Percentiles rank a stretch among this genome's conserved stretches.
phyloP scores from a whole-genome alignment of 2,329 filamentous ascomycete species.

The Seiridium unicorne region DNA sequence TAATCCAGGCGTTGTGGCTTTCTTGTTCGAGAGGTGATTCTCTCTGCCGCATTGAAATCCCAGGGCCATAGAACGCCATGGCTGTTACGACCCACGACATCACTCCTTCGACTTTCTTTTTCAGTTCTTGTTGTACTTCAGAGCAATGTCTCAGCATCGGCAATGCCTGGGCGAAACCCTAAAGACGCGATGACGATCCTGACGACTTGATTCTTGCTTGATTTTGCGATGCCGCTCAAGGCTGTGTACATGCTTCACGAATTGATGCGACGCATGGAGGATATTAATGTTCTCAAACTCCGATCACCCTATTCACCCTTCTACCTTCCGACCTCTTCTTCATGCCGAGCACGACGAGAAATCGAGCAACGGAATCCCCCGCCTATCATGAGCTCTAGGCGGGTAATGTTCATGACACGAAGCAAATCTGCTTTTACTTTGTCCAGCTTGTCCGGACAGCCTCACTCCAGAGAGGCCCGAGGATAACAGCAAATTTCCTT shows the following conservation, averaged over 20 bases:
- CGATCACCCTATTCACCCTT: conserved; percentile 9
- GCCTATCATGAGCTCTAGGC: conserved; percentile 30
- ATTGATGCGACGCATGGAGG: conserved; percentile 30
- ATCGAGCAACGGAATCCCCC: conserved; percentile 25
- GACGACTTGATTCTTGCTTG: conserved; percentile 35
- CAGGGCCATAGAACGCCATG: conserved; percentile 16
- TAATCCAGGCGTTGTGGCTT: conserved; percentile 20
- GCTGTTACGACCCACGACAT: conserved; percentile 15
- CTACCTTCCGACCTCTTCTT: conserved; percentile 10
- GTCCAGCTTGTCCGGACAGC: conserved; percentile 5
- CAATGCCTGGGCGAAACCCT: conserved; percentile 24
- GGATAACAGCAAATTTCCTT: conserved; percentile 28
- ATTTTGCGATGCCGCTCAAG: conserved; percentile 29
- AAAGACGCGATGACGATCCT: conserved; percentile 37
- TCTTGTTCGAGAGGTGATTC: conserved; percentile 16
- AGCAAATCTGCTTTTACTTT: conserved; percentile 21
- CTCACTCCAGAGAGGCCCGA: conserved; percentile 19
- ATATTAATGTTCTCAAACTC: conserved; percentile 25
- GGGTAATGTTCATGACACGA: conserved; percentile 31
- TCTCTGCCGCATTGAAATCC: conserved; percentile 14
- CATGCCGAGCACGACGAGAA: conserved; percentile 28
- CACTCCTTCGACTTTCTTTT: conserved; percentile 23
- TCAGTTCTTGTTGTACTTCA: conserved; percentile 32
- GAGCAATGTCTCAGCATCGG: conserved; percentile 31
- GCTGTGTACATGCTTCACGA: conserved; percentile 33